Evolutionary conservation across 202 grass and related monocot genomes (phyloP), one percentile per base, ranked within the genome.

Genomic region (Setaria viridis): DNA sequence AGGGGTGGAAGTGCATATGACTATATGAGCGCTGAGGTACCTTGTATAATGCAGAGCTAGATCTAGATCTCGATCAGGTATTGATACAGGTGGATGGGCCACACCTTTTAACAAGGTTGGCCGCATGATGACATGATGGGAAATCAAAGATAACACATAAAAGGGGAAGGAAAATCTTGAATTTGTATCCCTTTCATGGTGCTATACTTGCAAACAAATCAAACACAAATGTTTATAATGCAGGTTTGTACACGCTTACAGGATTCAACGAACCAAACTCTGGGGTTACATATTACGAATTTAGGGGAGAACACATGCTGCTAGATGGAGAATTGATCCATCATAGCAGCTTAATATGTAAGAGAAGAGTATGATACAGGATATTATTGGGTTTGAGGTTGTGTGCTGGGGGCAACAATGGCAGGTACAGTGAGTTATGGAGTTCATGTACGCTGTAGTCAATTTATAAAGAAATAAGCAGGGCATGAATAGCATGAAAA

Each of bases 21-120:
- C 6, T 6, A 79, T 4, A 12, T 49, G 32, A 68, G 30, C 7
- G 54, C 6, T 63, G 33, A 17, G 41, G 37, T 29, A 67, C 14
- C 49, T 16, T 75, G 50, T 33, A 48, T 46, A 68, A 58, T 47
- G 14, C 37, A 84, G 74, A 78, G 41, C 85, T 81, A 58, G 49
- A 67, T 47, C 11, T 46, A 48, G 62, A 76, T 68, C 39, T 82
- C 12, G 56, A 48, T 67, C 80, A 76, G 49, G 20, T 76, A 86
- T 67, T 65, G 39, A 81, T 87, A 34, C 16, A 81, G 16, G 8
- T 75, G 78, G 41, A 81, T 41, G 62, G 62, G 78, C 14, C 71
- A 82, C 62, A 70, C 14, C 62, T 82, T 70, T 70, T 29, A 53
- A 76, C 51, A n/a, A 82, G 53, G 17, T 25, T 32, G 62, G 62